Evolutionary conservation across 768 basidiomycete genomes (phyloP), one percentile per base, ranked within the genome.

Genomic region (Suillus sp.): DNA sequence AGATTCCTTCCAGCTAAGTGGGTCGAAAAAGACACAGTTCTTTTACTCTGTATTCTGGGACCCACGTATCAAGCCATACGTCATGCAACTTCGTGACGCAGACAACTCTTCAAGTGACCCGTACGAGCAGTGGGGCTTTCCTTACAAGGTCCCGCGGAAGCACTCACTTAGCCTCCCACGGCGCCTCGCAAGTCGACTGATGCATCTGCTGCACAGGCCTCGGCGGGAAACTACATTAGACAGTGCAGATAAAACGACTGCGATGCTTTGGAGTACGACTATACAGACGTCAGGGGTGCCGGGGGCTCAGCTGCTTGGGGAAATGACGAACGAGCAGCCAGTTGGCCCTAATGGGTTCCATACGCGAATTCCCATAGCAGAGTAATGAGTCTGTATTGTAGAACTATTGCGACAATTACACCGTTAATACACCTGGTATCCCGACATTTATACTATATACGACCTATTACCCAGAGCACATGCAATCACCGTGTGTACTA

Each of bases 81-180:
- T 35, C 54, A 35, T 55, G 54, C n/a, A 16, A n/a, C 51, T 53
- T 53, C 51, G 20, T 32, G 30, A 53, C 2, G 11, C 32, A 20
- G 32, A n/a, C 20, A n/a, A 11, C 20, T 22, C 34, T 35, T 55
- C 34, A 22, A 35, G n/a, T 34, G 20, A n/a, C n/a, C 22, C 34
- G 18, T 55, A 55, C 34, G 34, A 37, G 54, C 34, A 35, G 54
- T 55, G 54, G 54, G 54, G 54, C 4, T 55, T 55, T 14, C 54
- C 54, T 16, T 14, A 37, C 34, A 37, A 53, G 20, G 32, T 7
- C 2, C 30, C 20, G 7, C 32, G 11, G 51, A 53, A 34, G 11
- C 10, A 34, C 20, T 53, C 11, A 1, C 20, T 34, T 20, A 34
- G 51, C 20, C n/a, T 55, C n/a, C 7, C 54, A 22, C 54, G 20